Conservation (phyloP, 2,329 filamentous ascomycete species). For the Helotiales sp. region DNA sequence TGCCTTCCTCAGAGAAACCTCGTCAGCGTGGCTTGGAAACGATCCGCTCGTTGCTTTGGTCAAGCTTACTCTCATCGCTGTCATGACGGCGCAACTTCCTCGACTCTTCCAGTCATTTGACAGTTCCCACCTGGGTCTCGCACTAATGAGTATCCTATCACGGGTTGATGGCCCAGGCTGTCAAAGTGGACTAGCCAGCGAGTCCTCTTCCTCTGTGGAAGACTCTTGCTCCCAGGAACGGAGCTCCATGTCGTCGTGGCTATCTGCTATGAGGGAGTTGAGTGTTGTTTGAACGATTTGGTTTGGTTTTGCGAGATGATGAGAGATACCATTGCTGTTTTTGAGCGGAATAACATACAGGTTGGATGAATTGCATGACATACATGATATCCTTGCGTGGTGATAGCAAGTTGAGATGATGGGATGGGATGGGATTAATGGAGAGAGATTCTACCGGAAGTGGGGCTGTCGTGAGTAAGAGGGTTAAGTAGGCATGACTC, state of each 20-base stretch:
- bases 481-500: too few species aligned
- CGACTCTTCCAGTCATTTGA: background rate
- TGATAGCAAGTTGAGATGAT: too few species aligned
- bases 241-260: background rate
- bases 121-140: background rate
- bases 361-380: too few species aligned
- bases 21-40: constrained; percentile 3
- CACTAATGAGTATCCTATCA: background rate
- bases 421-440: too few species aligned
- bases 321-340: background rate
- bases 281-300: background rate
- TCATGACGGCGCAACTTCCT: background rate
- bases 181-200: background rate
- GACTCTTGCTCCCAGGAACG: background rate
- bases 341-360: too few species aligned
- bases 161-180: too few species aligned
- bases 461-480: too few species aligned
- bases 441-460: too few species aligned
- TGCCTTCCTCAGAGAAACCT: background rate
- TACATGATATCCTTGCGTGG: too few species aligned
- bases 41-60: constrained; percentile 1
- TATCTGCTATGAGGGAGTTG: constrained; percentile 3
- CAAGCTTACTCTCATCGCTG: constrained; percentile 3
- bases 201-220: background rate
- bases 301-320: background rate